phyloP scores from a whole-genome alignment of 495 filamentous ascomycete genomes.

The Copromyces sp. region DNA sequence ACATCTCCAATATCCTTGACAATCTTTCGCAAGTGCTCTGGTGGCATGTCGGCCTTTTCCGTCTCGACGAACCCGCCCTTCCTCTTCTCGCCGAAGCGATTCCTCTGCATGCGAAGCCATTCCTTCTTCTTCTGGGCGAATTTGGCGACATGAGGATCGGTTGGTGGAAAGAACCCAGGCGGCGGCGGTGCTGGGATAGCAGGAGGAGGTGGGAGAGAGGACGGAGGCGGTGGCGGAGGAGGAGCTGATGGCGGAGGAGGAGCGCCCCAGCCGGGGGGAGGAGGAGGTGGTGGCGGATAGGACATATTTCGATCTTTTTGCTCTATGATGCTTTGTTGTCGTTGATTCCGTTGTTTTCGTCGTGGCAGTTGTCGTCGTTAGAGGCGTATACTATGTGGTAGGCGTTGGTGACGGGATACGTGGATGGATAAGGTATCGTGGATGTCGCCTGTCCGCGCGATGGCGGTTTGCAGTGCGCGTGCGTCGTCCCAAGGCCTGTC shows the following conservation, averaged over 20 bases:
- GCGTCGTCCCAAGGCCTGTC: constrained; percentile 1
- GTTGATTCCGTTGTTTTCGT: neutral
- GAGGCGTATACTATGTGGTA: neutral
- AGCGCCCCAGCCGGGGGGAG: constrained; percentile 45
- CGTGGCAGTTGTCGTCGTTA: neutral
- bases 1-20: constrained; percentile 98
- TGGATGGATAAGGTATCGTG: neutral
- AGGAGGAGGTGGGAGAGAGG: constrained; percentile 59
- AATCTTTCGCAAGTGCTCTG: constrained; percentile 96
- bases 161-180: constrained; percentile 75
- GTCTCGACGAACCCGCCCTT: constrained; percentile 95
- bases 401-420: neutral
- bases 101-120: constrained; percentile 89
- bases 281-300: constrained; percentile 52
- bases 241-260: constrained; percentile 39
- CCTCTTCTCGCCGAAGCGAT: constrained; percentile 91
- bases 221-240: constrained; percentile 66
- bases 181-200: constrained; percentile 69
- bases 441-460: constrained; percentile 7
- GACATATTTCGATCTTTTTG: constrained; percentile 50
- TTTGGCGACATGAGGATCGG: constrained; percentile 82
- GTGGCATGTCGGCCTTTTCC: constrained; percentile 98
- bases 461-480: constrained; percentile 9
- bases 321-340: neutral
- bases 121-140: constrained; percentile 98